Evolutionary conservation across 2,329 filamentous ascomycete genomes (phyloP), one percentile per base, ranked within the genome.

Genomic region (Colletotrichum sp.): DNA sequence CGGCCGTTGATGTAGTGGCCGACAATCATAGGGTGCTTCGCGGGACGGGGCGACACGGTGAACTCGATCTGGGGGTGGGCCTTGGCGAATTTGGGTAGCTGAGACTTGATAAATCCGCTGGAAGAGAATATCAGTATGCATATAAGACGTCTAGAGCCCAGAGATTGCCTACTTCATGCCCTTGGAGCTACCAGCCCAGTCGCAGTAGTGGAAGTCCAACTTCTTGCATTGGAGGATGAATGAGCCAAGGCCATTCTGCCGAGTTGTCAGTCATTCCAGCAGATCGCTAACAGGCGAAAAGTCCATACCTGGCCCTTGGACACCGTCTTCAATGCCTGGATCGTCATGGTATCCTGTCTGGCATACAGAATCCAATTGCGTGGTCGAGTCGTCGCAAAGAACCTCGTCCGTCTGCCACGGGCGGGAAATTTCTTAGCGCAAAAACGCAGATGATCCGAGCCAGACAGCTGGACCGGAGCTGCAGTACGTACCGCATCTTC

Each of bases 181-280:
- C 82, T 89, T 92, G 49, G 96, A 99, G 85, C 95, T 98, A 78
- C 96, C 97, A 74, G 95, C 95, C 92, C 94, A 96, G 90, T 99
- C 96, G 89, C 97, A 99, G 89, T 98, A 99, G 88, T 98, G 95
- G 83, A 99, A 95, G 85, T 98, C 95, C 85, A 99, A 89, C 83
- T 94, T 95, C 90, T 95, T 98, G 92, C 97, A 99, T 89, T 98
- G 96, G 75, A 98, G 92, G 86, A 99, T 95, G 89, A 99, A 99
- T 84, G 96, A 95, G 82, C 96, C 96, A 80, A 99, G 90, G 90
- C 97, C 97, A 89, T 99, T 99, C 96, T 99, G 73, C 21, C 21
- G 32, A 30, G 18, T 12, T 60, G 52, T 77, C 63, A 75, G 64
- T 28, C 12, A 26, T 6, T 15, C 10, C 15, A 16, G 18, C 39